Evolutionary conservation across 1,284 basidiomycete species (phyloP).

Genomic region (Heterobasidion irregulare): DNA sequence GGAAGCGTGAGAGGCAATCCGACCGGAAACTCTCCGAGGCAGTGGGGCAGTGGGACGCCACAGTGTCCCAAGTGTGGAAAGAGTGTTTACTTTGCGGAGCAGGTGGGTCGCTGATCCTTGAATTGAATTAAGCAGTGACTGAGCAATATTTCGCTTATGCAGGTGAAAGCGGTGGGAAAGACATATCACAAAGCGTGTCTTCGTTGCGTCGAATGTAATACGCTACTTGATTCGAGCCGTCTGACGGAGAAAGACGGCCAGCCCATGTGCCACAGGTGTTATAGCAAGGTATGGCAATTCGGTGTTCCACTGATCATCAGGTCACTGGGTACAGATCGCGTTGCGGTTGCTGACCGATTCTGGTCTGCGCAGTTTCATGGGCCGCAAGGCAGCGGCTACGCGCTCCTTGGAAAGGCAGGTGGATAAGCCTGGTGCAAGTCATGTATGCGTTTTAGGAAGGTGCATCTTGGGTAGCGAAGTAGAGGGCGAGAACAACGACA

Average conservation of each 20-base stretch:
- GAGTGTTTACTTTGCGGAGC: conserved; percentile 59
- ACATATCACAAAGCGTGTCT: conserved; percentile 72
- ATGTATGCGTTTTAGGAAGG: too few relatives aligned
- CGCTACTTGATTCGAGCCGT: conserved; percentile 55
- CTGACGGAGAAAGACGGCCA: conserved; percentile 67
- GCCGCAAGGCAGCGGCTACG: conserved; percentile 67
- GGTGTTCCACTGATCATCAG: not conserved
- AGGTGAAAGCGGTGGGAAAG: conserved; percentile 71
- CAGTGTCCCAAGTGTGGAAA: conserved; percentile 48
- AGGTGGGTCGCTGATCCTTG: conserved; percentile 23
- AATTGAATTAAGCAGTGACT: not conserved
- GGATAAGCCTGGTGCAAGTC: not conserved
- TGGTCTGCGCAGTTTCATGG: conserved; percentile 45
- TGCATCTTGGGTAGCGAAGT: too few relatives aligned
- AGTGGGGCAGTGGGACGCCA: conserved; percentile 39
- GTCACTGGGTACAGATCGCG: not conserved
- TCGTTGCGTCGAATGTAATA: conserved; percentile 60
- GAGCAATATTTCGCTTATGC: not conserved
- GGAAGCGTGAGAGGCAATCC: conserved; percentile 18
- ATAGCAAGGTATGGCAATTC: conserved; percentile 49
- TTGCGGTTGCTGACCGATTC: not conserved
- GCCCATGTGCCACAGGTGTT: conserved; percentile 62
- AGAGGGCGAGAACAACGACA: too few relatives aligned
- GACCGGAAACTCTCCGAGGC: conserved; percentile 16
- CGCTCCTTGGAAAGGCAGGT: conserved; percentile 56